Percentiles rank a stretch among this genome's conserved stretches.
phyloP scores from a whole-genome alignment of 2,329 filamentous ascomycete species.

The Verticillium zaregamsianum region DNA sequence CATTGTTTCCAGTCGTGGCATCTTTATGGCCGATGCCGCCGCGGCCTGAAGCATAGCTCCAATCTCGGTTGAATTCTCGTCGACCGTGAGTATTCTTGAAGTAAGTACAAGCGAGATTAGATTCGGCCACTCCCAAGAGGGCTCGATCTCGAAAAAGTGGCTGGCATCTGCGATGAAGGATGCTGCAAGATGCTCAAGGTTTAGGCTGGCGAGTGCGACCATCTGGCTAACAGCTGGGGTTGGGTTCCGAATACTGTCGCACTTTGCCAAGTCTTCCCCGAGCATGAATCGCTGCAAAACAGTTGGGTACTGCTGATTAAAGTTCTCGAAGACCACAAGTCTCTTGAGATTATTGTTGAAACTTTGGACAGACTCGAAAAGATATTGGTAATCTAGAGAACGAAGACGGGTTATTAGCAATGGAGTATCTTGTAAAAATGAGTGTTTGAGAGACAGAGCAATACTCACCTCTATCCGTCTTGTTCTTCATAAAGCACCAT shows the following conservation, averaged over 20 bases:
- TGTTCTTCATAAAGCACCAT: constrained; percentile 10
- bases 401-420: not conserved
- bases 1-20: constrained; percentile 27
- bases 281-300: constrained; percentile 10
- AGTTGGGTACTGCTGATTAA: constrained; percentile 23
- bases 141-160: constrained; percentile 21
- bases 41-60: constrained; percentile 19
- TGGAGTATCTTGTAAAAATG: not conserved
- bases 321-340: constrained; percentile 25
- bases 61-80: constrained; percentile 14
- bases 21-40: constrained; percentile 20
- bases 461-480: constrained; percentile 14
- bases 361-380: constrained; percentile 4
- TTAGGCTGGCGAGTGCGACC: constrained; percentile 15
- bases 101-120: constrained; percentile 26
- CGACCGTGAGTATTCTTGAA: constrained; percentile 20
- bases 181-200: constrained; percentile 20
- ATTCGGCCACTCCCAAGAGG: constrained; percentile 22
- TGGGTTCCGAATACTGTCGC: constrained; percentile 14
- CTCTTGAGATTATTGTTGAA: constrained; percentile 13
- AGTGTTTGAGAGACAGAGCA: not conserved
- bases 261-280: not conserved
- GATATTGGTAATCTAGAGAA: not conserved
- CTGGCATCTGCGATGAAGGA: constrained; percentile 21
- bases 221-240: constrained; percentile 12